Base-by-base conservation (phyloP, 2,329 filamentous ascomycete species). In the Clathrospora elynae region DNA sequence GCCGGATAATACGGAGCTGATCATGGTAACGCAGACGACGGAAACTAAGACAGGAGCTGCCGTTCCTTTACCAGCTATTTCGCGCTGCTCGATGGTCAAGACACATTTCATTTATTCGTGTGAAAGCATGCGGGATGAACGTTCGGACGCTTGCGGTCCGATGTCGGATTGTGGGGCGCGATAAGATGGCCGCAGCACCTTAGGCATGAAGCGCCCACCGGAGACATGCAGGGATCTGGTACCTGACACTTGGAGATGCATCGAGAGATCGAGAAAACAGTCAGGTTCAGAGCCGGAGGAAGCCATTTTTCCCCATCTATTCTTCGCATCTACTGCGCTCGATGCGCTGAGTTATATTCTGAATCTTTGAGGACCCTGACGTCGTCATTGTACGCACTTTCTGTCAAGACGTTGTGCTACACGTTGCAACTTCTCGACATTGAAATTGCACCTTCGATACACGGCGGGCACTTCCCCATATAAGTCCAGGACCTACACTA, bases 361-460 rank as follows among this genome's bases (percentile, higher is more conserved):
- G 25, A 22, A 30, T 28, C 39, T 42, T 26, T 20, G 29, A 26
- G 12, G n/a, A 18, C 22, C 9, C 24, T 33, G 12, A 23, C 22
- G 2, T 26, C 30, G 11, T 36, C 26, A 5, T 11, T 29, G 26
- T 24, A 10, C 42, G 24, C 24, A 18, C 22, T n/a, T 10, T 11
- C 25, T 28, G 11, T 17, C 12, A 3, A 11, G 17, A 33, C 24
- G 32, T 42, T 39, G 67, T 67, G 67, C 60, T 58, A 67, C 61
- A 70, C 67, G 67, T 70, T 69, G 67, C 67, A 69, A 61, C 61
- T 67, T 68, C 61, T 35, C 49, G 46, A 59, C 51, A 56, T 54
- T 41, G 53, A 39, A 56, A 53, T 60, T 64, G 44, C 55, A 28
- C 23, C 51, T 32, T 37, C 34, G 35, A 40, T 31, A 33, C 29